Base-by-base conservation (phyloP, 345 rosid species). In the Trapa bicornis region DNA sequence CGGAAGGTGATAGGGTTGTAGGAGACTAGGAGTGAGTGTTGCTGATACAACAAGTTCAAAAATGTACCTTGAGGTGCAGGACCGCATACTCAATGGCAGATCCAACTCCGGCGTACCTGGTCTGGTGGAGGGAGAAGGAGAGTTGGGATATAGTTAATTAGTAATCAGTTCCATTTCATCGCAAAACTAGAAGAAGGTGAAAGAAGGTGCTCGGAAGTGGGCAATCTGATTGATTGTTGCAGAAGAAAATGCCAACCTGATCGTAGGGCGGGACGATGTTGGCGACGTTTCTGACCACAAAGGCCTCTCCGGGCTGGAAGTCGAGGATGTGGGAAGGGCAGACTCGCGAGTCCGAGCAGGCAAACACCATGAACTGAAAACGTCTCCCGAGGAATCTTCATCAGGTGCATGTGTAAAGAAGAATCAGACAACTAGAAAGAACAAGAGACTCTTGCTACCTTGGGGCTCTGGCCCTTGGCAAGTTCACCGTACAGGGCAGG, bases 281-380 rank as follows among this genome's bases (percentile, higher is more conserved):
- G 45, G 97, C 95, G 42, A 94, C 83, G 64, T 94, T 94, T 10
- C 99, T 92, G 68, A 88, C 92, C 69, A 94, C 73, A 65, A 94
- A 94, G 47, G 97, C 99, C 69, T 94, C 99, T 9, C 99, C 97
- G 3, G 99, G 99, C 41, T 94, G 87, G 39, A 91, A 81, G 69
- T 89, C 80, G 64, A 91, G 82, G 56, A 91, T 80, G 70, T 94
- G 99, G 0, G 97, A 91, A 22, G 99, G 97, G 80, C 97, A 88
- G 39, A 94, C 99, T 47, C 99, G 75, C 12, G 99, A 91, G 75
- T 94, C 97, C 14, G 97, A 87, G 88, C 99, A 94, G 2, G 97
- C 95, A 78, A 94, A 89, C 68, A 91, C 88, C 95, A 94, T 85
- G 68, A 68, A 94, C 99, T 93, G 85, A 79, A 74, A 39, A 22